Evolutionary conservation across 169 alveolate species (phyloP).

Genomic region (Plasmodium chabaudi): DNA sequence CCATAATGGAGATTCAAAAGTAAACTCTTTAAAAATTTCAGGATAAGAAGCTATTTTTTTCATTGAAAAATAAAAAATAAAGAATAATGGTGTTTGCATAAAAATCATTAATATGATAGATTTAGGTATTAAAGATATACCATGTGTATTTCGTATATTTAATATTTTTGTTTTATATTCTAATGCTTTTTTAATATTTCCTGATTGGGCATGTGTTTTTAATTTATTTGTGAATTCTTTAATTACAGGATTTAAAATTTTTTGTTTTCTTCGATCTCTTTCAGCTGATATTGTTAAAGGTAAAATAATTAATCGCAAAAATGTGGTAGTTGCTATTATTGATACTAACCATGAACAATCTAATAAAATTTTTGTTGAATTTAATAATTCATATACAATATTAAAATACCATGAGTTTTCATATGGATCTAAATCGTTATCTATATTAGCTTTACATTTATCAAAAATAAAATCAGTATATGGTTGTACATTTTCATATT

Average conservation of each 20-base stretch:
- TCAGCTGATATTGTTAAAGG: conserved; percentile 83
- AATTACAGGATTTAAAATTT: conserved; percentile 79
- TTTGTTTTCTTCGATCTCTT: conserved; percentile 81
- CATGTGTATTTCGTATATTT: conserved; percentile 78
- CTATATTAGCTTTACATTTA: conserved; percentile 30
- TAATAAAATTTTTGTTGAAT: conserved; percentile 40
- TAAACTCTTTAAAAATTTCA: conserved; percentile 77
- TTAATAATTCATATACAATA: conserved; percentile 33
- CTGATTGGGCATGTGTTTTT: conserved; percentile 77
- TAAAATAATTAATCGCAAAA: conserved; percentile 77
- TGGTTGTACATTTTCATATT: conserved; percentile 1
- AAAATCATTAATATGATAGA: conserved; percentile 78
- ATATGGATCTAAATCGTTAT: conserved; percentile 33
- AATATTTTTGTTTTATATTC: conserved; percentile 67
- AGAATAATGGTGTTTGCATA: conserved; percentile 80
- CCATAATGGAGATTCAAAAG: conserved; percentile 83
- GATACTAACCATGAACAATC: conserved; percentile 65
- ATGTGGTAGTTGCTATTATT: conserved; percentile 70
- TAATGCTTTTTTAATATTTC: conserved; percentile 65
- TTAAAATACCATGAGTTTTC: conserved; percentile 65
- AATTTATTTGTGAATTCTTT: conserved; percentile 80
- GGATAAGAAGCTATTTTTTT: conserved; percentile 82
- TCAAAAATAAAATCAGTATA: conserved; percentile 57
- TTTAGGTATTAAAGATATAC: conserved; percentile 76
- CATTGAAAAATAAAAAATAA: conserved; percentile 82